Evolutionary conservation across 345 rosid species (phyloP), one percentile per base, ranked within the genome.

Genomic region (Stellera chamaejasme): DNA sequence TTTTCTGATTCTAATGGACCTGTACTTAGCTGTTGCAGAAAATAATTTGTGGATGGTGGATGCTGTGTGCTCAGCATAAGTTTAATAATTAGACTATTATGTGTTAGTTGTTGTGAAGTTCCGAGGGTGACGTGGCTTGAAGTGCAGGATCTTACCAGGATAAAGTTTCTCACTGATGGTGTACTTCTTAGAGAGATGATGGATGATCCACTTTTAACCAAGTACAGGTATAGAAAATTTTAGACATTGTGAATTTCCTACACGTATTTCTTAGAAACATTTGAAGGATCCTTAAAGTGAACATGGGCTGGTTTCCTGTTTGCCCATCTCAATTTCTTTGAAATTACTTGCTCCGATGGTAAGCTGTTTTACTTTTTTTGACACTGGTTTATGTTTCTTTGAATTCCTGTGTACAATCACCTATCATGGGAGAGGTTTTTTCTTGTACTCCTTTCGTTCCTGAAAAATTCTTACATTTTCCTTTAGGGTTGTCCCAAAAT

Each of bases 181-280:
- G 91, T 93, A 10, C 71, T 93, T 45, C 85, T 93, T 12, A 81
- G 97, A 72, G 98, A 92, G 74, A 84, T 92, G 97, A 92, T 92
- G 98, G 97, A 82, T 52, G 98, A 92, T 82, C 98, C 97, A 43
- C 93, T 92, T 59, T 81, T 92, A 82, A 82, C 96, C 6, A 92
- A 88, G 65, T 92, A 92, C 55, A 88, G 98, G 98, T 88, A 78
- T 59, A 56, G 45, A 4, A 63, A 50, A 39, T 43, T 69, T 27
- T 50, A 58, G 39, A 42, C 16, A 32, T 8, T 8, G 9, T 32
- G 39, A 32, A 32, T 5, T 8, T 1, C 39, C 39, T 32, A 5
- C 9, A 8, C 39, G 7, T 32, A 32, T 8, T 8, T 32, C 23
- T 19, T 19, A 19, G 39, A 5, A 32, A 5, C 39, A 32, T 32